Percentiles rank a stretch among this genome's conserved stretches.
Conservation (phyloP, 805 yeast genomes). For the Saccharomycopsis amapae region DNA sequence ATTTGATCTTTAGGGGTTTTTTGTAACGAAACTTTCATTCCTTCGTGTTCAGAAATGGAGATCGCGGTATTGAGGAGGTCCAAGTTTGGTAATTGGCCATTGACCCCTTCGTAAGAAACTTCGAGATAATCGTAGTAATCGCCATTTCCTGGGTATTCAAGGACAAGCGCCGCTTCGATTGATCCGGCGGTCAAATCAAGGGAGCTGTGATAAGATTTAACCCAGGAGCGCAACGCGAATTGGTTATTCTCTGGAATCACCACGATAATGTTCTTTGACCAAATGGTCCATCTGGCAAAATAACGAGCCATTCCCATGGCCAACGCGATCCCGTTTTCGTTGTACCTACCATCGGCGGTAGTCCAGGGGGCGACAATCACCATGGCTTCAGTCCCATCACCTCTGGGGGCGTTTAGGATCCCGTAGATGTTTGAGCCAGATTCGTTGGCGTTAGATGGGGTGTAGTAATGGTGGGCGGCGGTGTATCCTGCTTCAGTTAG, state of each 20-base stretch:
- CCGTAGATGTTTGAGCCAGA: constrained; percentile 59
- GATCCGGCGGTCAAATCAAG: constrained; percentile 88
- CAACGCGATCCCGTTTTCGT: constrained; percentile 75
- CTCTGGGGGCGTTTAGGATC: constrained; percentile 84
- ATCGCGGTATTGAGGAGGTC: constrained; percentile 82
- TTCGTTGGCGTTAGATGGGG: constrained; percentile 27
- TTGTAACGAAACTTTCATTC: constrained; percentile 62
- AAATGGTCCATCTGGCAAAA: constrained; percentile 78
- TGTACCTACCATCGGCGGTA: constrained; percentile 57
- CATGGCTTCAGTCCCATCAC: constrained; percentile 94
- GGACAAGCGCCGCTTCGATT: constrained; percentile 79
- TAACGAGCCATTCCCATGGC: constrained; percentile 69
- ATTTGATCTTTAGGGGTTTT: constrained; percentile 42
- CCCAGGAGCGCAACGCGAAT: constrained; percentile 76
- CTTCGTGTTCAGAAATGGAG: constrained; percentile 69
- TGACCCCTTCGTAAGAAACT: constrained; percentile 75
- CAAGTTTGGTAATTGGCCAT: constrained; percentile 92
- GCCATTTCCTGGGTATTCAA: constrained; percentile 61
- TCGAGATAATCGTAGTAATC: constrained; percentile 75
- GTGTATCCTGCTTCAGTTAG: constrained; percentile 66
- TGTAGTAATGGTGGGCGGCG: constrained; percentile 41
- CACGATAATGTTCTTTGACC: constrained; percentile 91
- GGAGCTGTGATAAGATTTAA: constrained; percentile 82
- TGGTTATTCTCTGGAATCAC: constrained; percentile 73
- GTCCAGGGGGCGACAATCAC: constrained; percentile 84